Conservation (phyloP, 139 green algal species). For the Chlorella sp. region DNA sequence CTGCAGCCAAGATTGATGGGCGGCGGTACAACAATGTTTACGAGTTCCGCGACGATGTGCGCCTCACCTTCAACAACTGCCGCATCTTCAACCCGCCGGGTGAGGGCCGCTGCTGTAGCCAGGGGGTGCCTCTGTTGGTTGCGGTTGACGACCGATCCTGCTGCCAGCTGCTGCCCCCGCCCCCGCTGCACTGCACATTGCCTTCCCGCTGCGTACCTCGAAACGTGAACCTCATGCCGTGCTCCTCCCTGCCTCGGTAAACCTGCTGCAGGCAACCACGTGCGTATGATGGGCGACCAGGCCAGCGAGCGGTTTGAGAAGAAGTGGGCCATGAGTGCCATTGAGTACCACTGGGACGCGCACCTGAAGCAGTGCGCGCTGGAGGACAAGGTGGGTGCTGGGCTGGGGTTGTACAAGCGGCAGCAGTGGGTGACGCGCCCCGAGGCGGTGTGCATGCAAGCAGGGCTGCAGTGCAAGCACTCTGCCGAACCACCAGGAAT, state of each 20-base stretch:
- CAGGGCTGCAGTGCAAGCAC: no score
- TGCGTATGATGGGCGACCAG: constrained; percentile 61
- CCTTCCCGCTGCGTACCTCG: no score
- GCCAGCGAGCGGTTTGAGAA: constrained; percentile 65
- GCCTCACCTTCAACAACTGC: constrained; percentile 70
- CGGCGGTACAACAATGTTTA: constrained; percentile 53
- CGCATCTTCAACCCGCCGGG: constrained; percentile 60
- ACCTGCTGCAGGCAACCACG: constrained; percentile 42
- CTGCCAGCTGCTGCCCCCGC: no score
- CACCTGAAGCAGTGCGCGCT: constrained; percentile 45
- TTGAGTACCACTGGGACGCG: constrained; percentile 61
- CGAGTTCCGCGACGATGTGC: constrained; percentile 67
- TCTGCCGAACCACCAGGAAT: no score
- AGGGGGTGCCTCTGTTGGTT: background rate
- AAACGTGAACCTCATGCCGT: no score
- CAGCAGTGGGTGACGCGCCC: no score
- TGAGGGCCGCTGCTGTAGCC: background rate
- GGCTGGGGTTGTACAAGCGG: no score
- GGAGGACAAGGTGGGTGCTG: constrained; percentile 39
- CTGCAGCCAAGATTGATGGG: constrained; percentile 32
- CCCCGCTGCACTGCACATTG: no score
- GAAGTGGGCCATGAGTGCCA: constrained; percentile 49
- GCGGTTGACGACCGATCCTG: no score
- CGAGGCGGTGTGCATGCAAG: no score
- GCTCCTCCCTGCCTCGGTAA: no score